Evolutionary conservation across 2,329 filamentous ascomycete species (phyloP), one percentile per base, ranked within the genome.

Genomic region (Septoria linicola): DNA sequence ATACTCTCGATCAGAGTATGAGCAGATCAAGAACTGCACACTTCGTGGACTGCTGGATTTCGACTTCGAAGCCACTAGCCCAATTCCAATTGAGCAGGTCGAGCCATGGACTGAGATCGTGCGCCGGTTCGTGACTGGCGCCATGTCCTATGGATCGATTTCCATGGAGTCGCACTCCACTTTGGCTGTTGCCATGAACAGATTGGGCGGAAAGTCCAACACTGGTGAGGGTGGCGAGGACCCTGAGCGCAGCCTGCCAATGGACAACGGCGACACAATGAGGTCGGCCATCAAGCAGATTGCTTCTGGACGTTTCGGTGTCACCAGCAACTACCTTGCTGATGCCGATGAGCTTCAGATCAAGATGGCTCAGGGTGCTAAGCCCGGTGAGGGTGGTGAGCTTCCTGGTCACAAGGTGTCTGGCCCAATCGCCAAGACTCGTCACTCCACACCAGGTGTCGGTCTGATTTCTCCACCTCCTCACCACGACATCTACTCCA

Each of bases 21-120:
- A 96, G 76, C 88, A 93, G 67, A 96, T 96, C 77, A 96, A 96
- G 78, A 83, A 89, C 66, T 97, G 92, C 73, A 97, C 92, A 1
- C 83, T 97, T 6, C 89, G 92, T 69, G 92, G 92, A 67, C 82
- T 96, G 68, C 82, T 97, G 35, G 92, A 97, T 71, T 97, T 97
- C 75, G 90, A 95, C 71, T 96, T 96, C 63, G 91, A 96, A 40
- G 87, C 93, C 60, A 80, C 83, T 61, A 83, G 80, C 13, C 83
- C 91, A 1, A 89, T 97, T 20, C 89, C 91, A 4, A 95, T 97
- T 60, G 92, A 96, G 62, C 91, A 96, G 72, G 92, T 97, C 52
- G 92, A 97, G 76, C 89, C 92, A 16, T 97, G 92, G 92, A 96
- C 92, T 2, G 91, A 96, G 66, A 96, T 97, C 63, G 92, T 96